Evolutionary conservation across 305 asterid species (phyloP).

Genomic region (Fraxinus platypoda): DNA sequence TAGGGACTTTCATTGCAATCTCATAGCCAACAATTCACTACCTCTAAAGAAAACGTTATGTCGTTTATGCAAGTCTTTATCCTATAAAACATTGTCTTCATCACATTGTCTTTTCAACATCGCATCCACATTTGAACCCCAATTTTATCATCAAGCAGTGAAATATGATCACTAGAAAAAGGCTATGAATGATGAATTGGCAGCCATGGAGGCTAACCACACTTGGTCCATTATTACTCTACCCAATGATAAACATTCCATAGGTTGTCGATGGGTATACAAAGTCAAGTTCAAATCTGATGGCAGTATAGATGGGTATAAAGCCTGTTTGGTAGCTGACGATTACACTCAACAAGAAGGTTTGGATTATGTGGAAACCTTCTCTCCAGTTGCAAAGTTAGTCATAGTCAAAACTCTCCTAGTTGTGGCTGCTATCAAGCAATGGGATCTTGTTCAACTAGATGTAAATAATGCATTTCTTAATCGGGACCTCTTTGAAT

Average conservation of each 20-base stretch:
- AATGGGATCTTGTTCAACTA: too few relatives aligned
- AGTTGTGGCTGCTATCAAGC: not conserved
- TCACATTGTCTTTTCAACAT: too few relatives aligned
- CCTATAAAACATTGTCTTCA: too few relatives aligned
- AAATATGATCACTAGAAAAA: not conserved
- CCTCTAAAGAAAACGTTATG: too few relatives aligned
- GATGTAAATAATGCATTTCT: not conserved
- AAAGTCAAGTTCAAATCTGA: too few relatives aligned
- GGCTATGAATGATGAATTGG: not conserved
- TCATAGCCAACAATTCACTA: too few relatives aligned
- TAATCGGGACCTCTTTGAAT: not conserved
- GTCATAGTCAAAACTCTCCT: not conserved
- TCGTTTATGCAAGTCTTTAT: too few relatives aligned
- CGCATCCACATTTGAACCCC: too few relatives aligned
- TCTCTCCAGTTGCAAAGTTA: not conserved
- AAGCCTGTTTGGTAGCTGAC: not conserved
- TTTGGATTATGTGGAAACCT: not conserved
- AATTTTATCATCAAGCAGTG: not conserved
- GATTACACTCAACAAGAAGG: not conserved
- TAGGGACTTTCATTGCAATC: too few relatives aligned
- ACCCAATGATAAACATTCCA: not conserved
- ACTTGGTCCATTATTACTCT: not conserved
- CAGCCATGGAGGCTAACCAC: not conserved
- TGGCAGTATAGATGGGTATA: not conserved
- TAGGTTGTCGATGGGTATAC: not conserved